Base-by-base conservation (phyloP, 2,329 filamentous ascomycete genomes). In the Incumbomyces delicatus region DNA sequence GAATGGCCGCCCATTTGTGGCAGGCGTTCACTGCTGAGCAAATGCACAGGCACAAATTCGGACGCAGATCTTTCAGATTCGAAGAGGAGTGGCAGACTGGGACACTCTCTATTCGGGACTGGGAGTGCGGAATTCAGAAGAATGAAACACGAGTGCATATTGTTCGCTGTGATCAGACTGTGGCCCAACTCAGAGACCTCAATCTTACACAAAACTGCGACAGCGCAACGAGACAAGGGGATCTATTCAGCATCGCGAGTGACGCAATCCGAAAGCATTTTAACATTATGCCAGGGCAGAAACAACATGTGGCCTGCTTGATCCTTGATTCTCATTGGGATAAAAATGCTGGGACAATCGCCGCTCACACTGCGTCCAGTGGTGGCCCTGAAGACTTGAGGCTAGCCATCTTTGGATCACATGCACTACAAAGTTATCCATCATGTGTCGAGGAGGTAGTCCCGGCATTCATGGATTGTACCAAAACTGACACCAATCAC, bases 11-110 rank as follows among this genome's bases (percentile, higher is more conserved):
- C 18, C 95, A 96, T 62, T 73, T 96, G 12, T 96, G 92, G 89
- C 92, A 98, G 63, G 87, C 89, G 6, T 96, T 94, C 60, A 96
- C 90, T 0, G 87, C 87, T 6, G 92, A 98, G 63, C 89, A 96
- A 63, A 96, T 96, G 90, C 84, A 80, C 63, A 81, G 87, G 52
- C 85, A 95, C 62, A 85, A 83, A 50, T 79, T 96, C 55, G 88
- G 89, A 8, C 78, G 90, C 49, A 80, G 90, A 48, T 82, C 79
- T 44, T 96, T 95, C 64, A 77, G 89, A 36, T 89, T 94, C 52
- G 92, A 96, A 58, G 92, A 98, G 64, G 86, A 95, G 61, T 96
- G 92, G 92, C 85, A 85, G 50, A 79, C 80, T 2, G 89, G 89
- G 6, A 85, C 86, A 1, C 74, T 87, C 49, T 90, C 85, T 50